Conservation (phyloP, 1,139 yeast species). For the Candida tunisiensis region DNA sequence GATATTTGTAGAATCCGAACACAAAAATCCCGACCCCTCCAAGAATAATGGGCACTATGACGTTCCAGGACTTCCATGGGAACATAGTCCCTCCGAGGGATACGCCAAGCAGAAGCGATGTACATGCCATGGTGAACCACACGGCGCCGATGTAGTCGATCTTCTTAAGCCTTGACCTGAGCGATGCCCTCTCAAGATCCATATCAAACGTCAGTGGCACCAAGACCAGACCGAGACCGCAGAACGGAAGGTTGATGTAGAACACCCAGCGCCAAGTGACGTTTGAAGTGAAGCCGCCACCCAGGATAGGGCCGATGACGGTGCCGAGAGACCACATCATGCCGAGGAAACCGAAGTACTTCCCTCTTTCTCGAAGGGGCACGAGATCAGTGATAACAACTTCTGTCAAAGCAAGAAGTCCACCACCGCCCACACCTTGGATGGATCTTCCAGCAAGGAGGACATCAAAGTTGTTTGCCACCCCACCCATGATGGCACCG, state of each 20-base stretch:
- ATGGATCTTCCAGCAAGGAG: constrained; percentile 55
- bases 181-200: constrained; percentile 28
- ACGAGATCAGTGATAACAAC: constrained; percentile 46
- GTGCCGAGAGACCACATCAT: constrained; percentile 38
- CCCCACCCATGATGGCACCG: constrained; percentile 38
- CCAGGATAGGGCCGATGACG: constrained; percentile 52
- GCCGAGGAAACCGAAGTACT: constrained; percentile 24
- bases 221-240: constrained; percentile 35
- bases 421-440: constrained; percentile 64
- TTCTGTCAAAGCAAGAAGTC: constrained; percentile 40
- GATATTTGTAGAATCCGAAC: no score
- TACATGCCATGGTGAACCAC: constrained; percentile 17
- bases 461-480: constrained; percentile 39
- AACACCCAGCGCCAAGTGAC: constrained; percentile 72
- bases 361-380: constrained; percentile 39
- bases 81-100: constrained; percentile 33
- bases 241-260: constrained; percentile 53
- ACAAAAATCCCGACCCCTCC: constrained; percentile 29
- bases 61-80: constrained; percentile 37
- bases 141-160: constrained; percentile 27
- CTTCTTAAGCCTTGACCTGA: constrained; percentile 23
- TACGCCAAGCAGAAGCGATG: constrained; percentile 29
- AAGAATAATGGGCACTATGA: constrained; percentile 32
- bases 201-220: constrained; percentile 38
- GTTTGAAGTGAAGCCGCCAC: constrained; percentile 39